Percentiles rank a stretch among this genome's conserved stretches.
Evolutionary conservation across 768 basidiomycete genomes (phyloP).

Genomic region (Termitomyces titanicus): DNA sequence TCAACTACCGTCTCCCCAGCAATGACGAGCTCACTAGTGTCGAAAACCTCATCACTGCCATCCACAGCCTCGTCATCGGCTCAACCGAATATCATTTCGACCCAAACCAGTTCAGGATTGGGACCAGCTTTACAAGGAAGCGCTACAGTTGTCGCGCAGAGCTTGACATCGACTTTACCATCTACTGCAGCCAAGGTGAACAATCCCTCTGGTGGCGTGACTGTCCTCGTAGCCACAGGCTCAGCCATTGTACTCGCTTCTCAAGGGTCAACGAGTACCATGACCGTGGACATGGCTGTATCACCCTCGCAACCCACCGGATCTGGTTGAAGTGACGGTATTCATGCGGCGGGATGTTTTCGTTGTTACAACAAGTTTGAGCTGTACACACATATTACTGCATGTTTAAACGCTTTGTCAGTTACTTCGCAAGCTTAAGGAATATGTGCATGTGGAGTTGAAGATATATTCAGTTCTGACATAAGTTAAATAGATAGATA

Average conservation of each 20-base stretch:
- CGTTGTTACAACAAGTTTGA: not conserved
- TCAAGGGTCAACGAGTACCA: conserved; percentile 7
- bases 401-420: not conserved
- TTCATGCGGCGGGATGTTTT: not conserved
- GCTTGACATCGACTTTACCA: not conserved
- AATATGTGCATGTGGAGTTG: not conserved
- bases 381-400: not conserved
- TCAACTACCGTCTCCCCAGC: not conserved
- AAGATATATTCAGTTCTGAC: too few relatives aligned
- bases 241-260: conserved; percentile 9
- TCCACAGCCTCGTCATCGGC: not conserved
- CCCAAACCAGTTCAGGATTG: not conserved
- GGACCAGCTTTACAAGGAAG: not conserved
- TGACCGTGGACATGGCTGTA: not conserved
- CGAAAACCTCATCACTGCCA: not conserved
- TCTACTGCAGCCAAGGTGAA: not conserved
- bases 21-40: not conserved
- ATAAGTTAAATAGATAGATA: not conserved
- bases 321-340: not conserved
- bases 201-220: not conserved
- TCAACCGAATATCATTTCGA: not conserved
- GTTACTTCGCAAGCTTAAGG: not conserved
- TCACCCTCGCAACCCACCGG: not conserved
- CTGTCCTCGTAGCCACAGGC: conserved; percentile 13
- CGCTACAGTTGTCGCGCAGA: not conserved